Evolutionary conservation across 2,329 filamentous ascomycete species (phyloP), one percentile per base, ranked within the genome.

Genomic region (Botryosphaeria dothidea): DNA sequence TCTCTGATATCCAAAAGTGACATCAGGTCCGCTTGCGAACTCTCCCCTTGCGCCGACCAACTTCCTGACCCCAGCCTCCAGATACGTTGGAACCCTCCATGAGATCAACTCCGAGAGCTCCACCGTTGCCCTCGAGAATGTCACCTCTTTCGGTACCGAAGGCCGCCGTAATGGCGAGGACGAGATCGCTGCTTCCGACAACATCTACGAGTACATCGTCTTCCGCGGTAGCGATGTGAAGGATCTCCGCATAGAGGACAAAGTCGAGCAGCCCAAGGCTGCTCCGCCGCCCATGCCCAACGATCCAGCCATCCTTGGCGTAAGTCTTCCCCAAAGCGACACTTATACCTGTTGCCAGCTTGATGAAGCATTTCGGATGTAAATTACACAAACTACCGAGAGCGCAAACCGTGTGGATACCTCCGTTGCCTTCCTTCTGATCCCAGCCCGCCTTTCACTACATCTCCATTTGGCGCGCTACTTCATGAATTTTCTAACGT

Each of bases 391-490:
- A 71, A 85, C 88, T 89, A 90, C 91, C 91, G 91, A 90, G 90
- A 91, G 92, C 92, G 93, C 93, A 96, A 92, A 83, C 85, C 86
- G 83, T 97, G 93, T 96, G 89, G 93, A 97, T 82, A 88, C 90
- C 90, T 97, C 93, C 93, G 93, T 97, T 97, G 93, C 93, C 93
- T 97, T 97, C 93, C 93, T 97, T 97, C 93, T 97, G 93, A 97
- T 88, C 69, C 72, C 17, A 19, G 19, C 51, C 11, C 36, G 15
- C 31, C 15, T 36, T 7, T 17, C 27, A 19, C 38, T 38, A 29
- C 17, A 8, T 23, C 13, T 17, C 9, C 25, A 43, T 36, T 25
- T 41, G 17, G n/a, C 23, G 36, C 23, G 13, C 21, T 13, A 31
- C 7, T 21, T 15, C 27, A 27, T 25, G n/a, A 21, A 29, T 51